Percentiles rank a stretch among this genome's conserved stretches.
These are phyloP conservation scores for Brassica balearica DNA, from an alignment of 441 rosid species.

Conservation along the genomic window DNA sequence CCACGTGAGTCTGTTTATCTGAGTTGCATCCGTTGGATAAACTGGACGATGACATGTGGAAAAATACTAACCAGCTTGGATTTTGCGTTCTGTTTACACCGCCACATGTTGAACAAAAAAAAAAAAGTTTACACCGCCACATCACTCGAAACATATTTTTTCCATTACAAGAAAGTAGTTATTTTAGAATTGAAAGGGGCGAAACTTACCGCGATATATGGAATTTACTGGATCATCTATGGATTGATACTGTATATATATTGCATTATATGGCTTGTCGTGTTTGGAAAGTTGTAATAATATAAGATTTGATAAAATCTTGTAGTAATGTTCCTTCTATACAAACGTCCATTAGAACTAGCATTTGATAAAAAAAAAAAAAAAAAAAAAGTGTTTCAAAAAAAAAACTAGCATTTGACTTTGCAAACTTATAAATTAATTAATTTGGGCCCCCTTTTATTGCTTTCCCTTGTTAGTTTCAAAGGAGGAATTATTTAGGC, in stretches of 20 bases:
- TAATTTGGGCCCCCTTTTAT: neutral
- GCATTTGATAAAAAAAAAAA: neutral
- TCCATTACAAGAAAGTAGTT: no score
- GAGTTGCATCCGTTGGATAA: neutral
- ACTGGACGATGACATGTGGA: neutral
- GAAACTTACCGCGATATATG: neutral
- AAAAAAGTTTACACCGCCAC: no score
- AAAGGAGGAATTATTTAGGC: conserved; percentile 34
- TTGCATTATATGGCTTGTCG: no score
- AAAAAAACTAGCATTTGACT: conserved; percentile 10
- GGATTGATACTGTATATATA: neutral
- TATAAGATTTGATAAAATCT: no score
- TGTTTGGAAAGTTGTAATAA: no score
- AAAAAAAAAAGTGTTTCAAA: no score
- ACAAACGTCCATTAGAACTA: no score
- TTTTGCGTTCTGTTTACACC: no score
- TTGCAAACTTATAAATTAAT: conserved; percentile 22
- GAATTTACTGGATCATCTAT: neutral
- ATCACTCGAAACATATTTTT: no score
- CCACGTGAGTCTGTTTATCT: neutral
- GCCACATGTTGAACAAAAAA: no score
- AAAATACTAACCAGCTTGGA: neutral
- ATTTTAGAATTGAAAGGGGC: neutral
- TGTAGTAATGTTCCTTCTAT: no score
- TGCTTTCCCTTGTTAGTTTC: conserved; percentile 36